These are phyloP conservation scores for Mariannaea sp. DNA, from an alignment of 2,329 filamentous ascomycete species.

Conservation along the genomic window DNA sequence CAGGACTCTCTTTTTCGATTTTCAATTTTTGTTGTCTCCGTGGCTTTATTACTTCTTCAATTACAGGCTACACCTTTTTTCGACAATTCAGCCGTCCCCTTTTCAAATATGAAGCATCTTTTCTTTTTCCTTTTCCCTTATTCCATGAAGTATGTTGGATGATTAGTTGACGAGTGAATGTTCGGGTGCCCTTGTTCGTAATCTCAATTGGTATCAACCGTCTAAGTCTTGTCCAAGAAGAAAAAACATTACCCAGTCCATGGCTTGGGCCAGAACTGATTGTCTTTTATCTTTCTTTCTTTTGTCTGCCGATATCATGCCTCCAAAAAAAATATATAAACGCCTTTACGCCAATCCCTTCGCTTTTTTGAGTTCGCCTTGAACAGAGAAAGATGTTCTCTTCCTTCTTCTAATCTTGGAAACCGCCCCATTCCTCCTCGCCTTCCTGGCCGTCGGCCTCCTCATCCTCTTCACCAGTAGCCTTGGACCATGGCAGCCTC, in stretches of 20 bases:
- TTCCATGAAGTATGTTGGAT: no score
- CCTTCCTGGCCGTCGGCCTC: slow-evolving; percentile 48
- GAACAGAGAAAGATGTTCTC: no score
- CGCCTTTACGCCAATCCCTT: slow-evolving; percentile 33
- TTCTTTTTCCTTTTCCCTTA: no score
- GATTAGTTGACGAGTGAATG: background rate
- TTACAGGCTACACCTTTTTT: no score
- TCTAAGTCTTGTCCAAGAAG: slow-evolving; percentile 21
- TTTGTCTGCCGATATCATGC: no score
- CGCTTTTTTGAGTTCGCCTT: no score
- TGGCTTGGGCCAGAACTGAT: slow-evolving; percentile 8
- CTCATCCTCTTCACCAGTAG: slow-evolving; percentile 37
- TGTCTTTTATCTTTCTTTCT: no score
- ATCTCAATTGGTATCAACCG: slow-evolving; percentile 33
- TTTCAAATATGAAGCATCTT: no score
- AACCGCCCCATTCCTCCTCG: slow-evolving; percentile 67
- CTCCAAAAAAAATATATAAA: slow-evolving; percentile 27
- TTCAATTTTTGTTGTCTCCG: no score
- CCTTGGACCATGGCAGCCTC: slow-evolving; percentile 65
- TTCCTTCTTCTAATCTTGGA: slow-evolving; percentile 69
- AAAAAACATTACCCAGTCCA: slow-evolving; percentile 31
- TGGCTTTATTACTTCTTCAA: no score
- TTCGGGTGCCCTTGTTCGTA: slow-evolving; percentile 17
- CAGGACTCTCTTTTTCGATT: no score
- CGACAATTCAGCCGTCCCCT: no score